Evolutionary conservation across 2,329 filamentous ascomycete species (phyloP).

Genomic region (Aspergillus eucalypticola): DNA sequence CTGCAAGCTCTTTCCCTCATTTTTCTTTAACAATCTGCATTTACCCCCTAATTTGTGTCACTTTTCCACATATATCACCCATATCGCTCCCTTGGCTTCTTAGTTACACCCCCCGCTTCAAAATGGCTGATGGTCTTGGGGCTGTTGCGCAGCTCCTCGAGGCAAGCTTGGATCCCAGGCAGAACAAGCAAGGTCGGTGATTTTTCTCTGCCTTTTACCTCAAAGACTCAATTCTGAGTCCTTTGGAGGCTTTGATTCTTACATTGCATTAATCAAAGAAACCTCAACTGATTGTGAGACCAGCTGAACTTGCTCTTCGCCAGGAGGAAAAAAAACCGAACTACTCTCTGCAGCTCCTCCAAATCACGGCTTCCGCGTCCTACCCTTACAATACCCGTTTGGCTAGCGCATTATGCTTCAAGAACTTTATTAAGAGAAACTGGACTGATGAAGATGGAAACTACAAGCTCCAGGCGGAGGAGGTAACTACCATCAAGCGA

Average conservation of each 20-base stretch:
- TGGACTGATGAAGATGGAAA: conserved; percentile 95
- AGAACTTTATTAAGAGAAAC: conserved; percentile 94
- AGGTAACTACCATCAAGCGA: conserved; percentile 88
- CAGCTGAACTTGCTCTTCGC: conserved; percentile 80
- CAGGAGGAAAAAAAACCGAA: conserved; percentile 78
- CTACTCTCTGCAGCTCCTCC: conserved; percentile 85
- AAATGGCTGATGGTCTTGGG: conserved; percentile 63
- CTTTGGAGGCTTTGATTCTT: not conserved
- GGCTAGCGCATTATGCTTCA: conserved; percentile 89
- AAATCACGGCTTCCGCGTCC: conserved; percentile 77
- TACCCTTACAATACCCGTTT: conserved; percentile 78
- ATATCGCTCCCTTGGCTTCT: not conserved
- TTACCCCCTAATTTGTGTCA: not conserved
- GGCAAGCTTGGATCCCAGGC: conserved; percentile 81
- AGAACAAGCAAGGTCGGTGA: conserved; percentile 81
- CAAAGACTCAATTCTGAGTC: not conserved
- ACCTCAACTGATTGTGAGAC: conserved; percentile 8
- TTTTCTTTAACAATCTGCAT: not conserved
- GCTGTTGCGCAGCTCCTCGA: conserved; percentile 79
- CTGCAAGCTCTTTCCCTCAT: conserved; percentile 5
- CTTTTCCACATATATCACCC: conserved; percentile 1
- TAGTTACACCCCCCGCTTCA: conserved; percentile 18
- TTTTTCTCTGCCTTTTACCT: conserved; percentile 9
- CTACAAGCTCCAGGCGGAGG: conserved; percentile 80
- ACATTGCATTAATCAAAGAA: not conserved